phyloP scores from a whole-genome alignment of 306 rosid species.

The Quercus berberidifolia region DNA sequence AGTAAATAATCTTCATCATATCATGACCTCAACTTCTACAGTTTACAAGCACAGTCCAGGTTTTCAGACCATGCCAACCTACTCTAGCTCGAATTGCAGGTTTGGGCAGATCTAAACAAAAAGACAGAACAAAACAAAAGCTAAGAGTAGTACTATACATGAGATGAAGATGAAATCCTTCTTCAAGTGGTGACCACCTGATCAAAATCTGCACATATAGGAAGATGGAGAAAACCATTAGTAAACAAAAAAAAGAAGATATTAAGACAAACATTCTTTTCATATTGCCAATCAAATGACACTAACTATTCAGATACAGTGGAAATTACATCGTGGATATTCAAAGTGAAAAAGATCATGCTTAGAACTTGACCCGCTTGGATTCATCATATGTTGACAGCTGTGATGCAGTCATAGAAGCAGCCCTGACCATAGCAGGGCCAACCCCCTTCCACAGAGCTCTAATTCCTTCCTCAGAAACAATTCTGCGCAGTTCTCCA shows the following conservation, averaged over 20 bases:
- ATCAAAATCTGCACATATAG: conserved; percentile 59
- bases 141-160: conserved; percentile 43
- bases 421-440: conserved; percentile 96
- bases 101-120: not conserved
- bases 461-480: conserved; percentile 74
- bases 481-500: conserved; percentile 53
- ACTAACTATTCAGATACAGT: conserved; percentile 24
- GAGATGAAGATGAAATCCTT: conserved; percentile 79
- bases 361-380: conserved; percentile 78
- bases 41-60: not conserved
- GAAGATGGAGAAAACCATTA: conserved; percentile 16
- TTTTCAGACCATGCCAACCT: conserved; percentile 12
- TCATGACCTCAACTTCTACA: not conserved
- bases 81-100: conserved; percentile 22
- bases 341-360: conserved; percentile 41
- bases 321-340: conserved; percentile 34
- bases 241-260: not conserved
- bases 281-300: not conserved
- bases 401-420: conserved; percentile 92
- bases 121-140: not conserved
- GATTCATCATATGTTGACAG: conserved; percentile 88
- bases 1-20: not conserved
- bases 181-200: conserved; percentile 62
- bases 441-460: conserved; percentile 94
- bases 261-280: not conserved